Evolutionary conservation across 257 asterid genomes (phyloP).

Genomic region (Datura wrightii): DNA sequence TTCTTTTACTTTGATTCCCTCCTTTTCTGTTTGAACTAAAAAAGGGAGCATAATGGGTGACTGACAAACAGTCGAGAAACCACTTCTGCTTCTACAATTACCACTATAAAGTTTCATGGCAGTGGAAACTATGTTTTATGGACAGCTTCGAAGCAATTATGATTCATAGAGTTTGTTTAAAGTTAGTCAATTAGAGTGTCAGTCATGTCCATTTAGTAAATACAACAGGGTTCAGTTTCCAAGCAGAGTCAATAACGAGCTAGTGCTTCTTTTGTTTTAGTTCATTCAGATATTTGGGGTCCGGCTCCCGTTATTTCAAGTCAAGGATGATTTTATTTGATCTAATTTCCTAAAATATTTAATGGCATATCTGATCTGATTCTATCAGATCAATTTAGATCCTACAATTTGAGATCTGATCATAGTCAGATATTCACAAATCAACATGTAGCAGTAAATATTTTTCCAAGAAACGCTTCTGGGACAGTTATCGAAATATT

Average conservation of each 20-base stretch:
- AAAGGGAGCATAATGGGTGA: no score
- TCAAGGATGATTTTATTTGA: background rate
- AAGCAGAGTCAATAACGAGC: background rate
- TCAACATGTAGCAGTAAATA: background rate
- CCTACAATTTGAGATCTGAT: no score
- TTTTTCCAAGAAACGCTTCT: conserved; percentile 17
- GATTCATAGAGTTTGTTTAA: background rate
- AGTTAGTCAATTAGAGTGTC: background rate
- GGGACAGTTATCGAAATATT: conserved; percentile 6
- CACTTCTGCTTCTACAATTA: background rate
- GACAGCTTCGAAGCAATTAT: background rate
- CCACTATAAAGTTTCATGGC: background rate
- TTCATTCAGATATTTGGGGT: background rate
- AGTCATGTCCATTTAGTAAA: background rate
- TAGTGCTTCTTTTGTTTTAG: background rate
- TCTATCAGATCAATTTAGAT: no score
- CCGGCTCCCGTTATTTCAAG: background rate
- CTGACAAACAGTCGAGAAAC: background rate
- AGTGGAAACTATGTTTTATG: background rate
- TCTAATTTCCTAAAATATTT: no score
- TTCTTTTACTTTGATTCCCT: no score
- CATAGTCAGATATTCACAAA: no score
- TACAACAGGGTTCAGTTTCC: background rate
- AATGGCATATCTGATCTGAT: no score
- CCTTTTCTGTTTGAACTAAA: no score